phyloP scores from a whole-genome alignment of 2,329 filamentous ascomycete species.

The Hypoxylon sp. region DNA sequence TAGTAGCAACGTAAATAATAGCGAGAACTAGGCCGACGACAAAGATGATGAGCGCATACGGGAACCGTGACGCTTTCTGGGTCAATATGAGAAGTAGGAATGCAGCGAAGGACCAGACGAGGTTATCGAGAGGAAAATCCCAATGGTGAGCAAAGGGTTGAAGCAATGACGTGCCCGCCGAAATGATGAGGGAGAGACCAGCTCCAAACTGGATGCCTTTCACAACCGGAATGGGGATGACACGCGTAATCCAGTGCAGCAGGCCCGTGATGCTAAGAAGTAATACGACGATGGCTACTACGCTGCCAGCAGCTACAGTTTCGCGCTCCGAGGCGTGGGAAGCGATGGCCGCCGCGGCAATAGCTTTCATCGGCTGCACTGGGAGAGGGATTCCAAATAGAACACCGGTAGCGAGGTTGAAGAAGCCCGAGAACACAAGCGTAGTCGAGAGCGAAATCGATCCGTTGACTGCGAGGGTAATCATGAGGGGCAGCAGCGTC shows the following conservation, averaged over 20 bases:
- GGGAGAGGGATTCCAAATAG: conserved; percentile 90
- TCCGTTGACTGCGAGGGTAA: conserved; percentile 81
- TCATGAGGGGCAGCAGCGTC: conserved; percentile 79
- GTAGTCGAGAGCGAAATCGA: conserved; percentile 87
- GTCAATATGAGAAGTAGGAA: conserved; percentile 78
- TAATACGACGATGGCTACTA: conserved; percentile 79
- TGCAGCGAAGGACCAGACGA: conserved; percentile 78
- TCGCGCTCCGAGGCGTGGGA: conserved; percentile 73
- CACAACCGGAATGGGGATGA: conserved; percentile 86
- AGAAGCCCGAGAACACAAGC: conserved; percentile 87
- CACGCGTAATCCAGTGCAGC: conserved; percentile 77
- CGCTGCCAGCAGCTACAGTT: conserved; percentile 85
- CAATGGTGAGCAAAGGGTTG: conserved; percentile 70
- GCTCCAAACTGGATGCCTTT: conserved; percentile 96
- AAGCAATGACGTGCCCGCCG: conserved; percentile 77
- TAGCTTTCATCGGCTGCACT: conserved; percentile 92
- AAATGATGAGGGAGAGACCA: conserved; percentile 83
- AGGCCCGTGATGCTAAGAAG: conserved; percentile 83
- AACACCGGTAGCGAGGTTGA: conserved; percentile 84
- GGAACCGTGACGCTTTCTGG: conserved; percentile 72
- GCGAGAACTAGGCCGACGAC: conserved; percentile 75
- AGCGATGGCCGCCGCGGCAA: conserved; percentile 88
- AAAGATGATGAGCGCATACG: conserved; percentile 83
- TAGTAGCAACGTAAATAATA: conserved; percentile 54
- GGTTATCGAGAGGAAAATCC: conserved; percentile 79